A percentile compares a stretch with the other conserved stretches of the same genome.
Evolutionary conservation across 2,329 filamentous ascomycete species (phyloP).

Genomic region (Furcasterigmium furcatum): DNA sequence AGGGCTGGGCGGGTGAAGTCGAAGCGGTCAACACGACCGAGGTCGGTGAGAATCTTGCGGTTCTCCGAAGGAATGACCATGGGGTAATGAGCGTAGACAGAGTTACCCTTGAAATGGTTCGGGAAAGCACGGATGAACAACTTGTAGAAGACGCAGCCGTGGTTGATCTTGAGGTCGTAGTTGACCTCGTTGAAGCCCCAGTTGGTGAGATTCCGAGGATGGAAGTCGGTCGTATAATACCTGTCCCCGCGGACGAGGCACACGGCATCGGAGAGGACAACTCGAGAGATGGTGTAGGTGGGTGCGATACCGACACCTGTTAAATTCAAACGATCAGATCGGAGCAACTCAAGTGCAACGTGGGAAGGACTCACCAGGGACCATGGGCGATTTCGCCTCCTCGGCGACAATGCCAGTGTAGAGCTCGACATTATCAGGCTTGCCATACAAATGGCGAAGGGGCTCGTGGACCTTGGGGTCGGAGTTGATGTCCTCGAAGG

Average conservation of each 20-base stretch:
- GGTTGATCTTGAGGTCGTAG: constrained; percentile 70
- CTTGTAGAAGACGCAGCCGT: constrained; percentile 84
- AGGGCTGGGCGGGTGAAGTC: constrained; percentile 61
- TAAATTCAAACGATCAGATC: too few species aligned
- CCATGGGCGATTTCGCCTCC: constrained; percentile 70
- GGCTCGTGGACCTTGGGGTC: constrained; percentile 67
- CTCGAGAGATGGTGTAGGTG: constrained; percentile 73
- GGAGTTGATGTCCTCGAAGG: constrained; percentile 80
- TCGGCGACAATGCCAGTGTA: constrained; percentile 78
- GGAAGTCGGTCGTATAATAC: constrained; percentile 77
- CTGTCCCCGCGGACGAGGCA: constrained; percentile 75
- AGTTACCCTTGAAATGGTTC: constrained; percentile 72
- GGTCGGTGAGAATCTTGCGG: constrained; percentile 62
- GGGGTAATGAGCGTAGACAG: constrained; percentile 79
- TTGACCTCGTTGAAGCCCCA: constrained; percentile 78
- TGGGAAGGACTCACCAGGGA: too few species aligned
- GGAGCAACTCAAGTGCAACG: too few species aligned
- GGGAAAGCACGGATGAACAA: constrained; percentile 78
- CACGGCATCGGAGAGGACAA: constrained; percentile 74
- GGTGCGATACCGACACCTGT: constrained; percentile 71
- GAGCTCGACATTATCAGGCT: constrained; percentile 76
- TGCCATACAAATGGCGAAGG: constrained; percentile 67
- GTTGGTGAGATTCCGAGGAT: constrained; percentile 71
- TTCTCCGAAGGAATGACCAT: constrained; percentile 70
- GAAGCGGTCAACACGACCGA: constrained; percentile 67